These are phyloP conservation scores for Cystobasidiopsis lactophilus DNA, from an alignment of 768 basidiomycete genomes.

Conservation along the genomic window DNA sequence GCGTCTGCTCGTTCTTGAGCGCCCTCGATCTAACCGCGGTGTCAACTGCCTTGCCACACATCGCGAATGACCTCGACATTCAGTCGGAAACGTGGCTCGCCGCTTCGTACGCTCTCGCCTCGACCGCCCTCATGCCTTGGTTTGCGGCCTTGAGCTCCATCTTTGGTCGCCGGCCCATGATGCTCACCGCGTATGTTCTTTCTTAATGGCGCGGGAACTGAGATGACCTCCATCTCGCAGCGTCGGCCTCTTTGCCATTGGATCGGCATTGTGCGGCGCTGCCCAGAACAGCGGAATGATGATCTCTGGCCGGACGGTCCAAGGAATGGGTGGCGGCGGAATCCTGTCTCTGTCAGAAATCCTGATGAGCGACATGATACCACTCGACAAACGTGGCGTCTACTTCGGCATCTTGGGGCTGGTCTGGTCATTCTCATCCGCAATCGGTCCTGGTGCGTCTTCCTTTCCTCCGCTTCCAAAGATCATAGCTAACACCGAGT, in stretches of 20 bases:
- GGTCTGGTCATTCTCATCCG: background rate
- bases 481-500: too few species aligned
- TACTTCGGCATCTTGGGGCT: background rate
- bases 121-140: conserved; percentile 29
- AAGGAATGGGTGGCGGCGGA: background rate
- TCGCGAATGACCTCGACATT: conserved; percentile 23
- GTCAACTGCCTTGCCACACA: conserved; percentile 23
- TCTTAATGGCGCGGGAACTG: too few species aligned
- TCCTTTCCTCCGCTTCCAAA: background rate
- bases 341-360: background rate
- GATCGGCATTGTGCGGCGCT: too few species aligned
- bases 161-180: conserved; percentile 22
- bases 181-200: too few species aligned
- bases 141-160: conserved; percentile 26
- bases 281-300: too few species aligned
- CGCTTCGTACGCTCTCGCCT: conserved; percentile 28
- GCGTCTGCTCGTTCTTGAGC: conserved; percentile 21
- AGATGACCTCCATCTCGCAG: too few species aligned
- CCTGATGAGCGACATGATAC: background rate
- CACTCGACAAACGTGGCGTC: background rate
- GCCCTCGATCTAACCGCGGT: conserved; percentile 24
- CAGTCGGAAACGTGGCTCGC: conserved; percentile 29
- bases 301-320: too few species aligned
- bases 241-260: too few species aligned
- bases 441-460: too few species aligned